These are phyloP conservation scores for Biscogniauxia mediterranea DNA, from an alignment of 2,329 filamentous ascomycete species.

Conservation along the genomic window DNA sequence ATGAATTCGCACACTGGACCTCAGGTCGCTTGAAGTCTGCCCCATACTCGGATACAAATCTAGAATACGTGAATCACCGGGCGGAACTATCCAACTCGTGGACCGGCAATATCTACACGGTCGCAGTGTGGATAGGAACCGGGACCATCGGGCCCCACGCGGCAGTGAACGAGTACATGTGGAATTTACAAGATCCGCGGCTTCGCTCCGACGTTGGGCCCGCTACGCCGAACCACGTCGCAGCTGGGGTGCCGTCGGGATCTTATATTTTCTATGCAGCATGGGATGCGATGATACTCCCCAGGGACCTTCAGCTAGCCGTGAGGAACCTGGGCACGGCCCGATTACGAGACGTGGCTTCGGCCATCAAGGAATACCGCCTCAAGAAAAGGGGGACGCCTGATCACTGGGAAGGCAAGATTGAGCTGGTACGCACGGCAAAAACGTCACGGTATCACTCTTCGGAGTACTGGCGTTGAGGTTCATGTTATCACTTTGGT, in stretches of 20 bases:
- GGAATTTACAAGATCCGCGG: slow-evolving; percentile 37
- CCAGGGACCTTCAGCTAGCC: slow-evolving; percentile 22
- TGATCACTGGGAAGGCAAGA: slow-evolving; percentile 30
- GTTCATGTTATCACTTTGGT: background rate
- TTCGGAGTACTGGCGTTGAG: slow-evolving; percentile 25
- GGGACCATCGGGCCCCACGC: slow-evolving; percentile 32
- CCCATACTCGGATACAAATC: slow-evolving; percentile 26
- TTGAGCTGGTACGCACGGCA: slow-evolving; percentile 28
- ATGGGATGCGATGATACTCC: slow-evolving; percentile 50
- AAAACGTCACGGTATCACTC: slow-evolving; percentile 20
- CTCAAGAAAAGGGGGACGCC: slow-evolving; percentile 24
- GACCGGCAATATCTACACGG: slow-evolving; percentile 28
- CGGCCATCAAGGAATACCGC: slow-evolving; percentile 32
- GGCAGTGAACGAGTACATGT: slow-evolving; percentile 49
- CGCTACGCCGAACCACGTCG: slow-evolving; percentile 48
- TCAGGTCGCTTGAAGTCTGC: slow-evolving; percentile 27
- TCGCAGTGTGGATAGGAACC: slow-evolving; percentile 49
- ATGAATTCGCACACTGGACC: slow-evolving; percentile 25
- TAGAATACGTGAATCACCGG: slow-evolving; percentile 28
- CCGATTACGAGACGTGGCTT: slow-evolving; percentile 28
- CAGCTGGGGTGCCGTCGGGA: slow-evolving; percentile 46
- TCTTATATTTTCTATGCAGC: slow-evolving; percentile 49
- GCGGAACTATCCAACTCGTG: slow-evolving; percentile 29
- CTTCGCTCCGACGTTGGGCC: slow-evolving; percentile 42
- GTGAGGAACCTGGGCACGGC: slow-evolving; percentile 6